Percentiles rank a stretch among this genome's conserved stretches.
Conservation (phyloP, 2,329 filamentous ascomycete species). For the Aotearoamyces nothofagi region DNA sequence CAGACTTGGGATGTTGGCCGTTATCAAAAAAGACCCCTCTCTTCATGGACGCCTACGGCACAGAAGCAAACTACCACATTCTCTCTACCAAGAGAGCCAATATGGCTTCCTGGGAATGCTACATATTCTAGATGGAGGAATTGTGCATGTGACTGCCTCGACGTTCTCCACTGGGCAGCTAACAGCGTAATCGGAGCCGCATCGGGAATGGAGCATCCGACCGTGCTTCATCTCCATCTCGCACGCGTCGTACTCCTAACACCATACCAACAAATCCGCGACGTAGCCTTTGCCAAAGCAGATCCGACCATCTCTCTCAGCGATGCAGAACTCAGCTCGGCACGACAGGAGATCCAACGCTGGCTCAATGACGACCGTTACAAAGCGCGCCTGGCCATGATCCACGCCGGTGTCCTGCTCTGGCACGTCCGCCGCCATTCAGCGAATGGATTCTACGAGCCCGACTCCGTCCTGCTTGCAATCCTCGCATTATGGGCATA, state of each 20-base stretch:
- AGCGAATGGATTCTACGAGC: constrained; percentile 30
- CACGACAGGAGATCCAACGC: constrained; percentile 21
- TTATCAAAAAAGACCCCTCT: constrained; percentile 28
- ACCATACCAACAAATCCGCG: constrained; percentile 16
- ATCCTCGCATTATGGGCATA: constrained; percentile 31
- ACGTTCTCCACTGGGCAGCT: constrained; percentile 27
- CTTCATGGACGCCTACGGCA: constrained; percentile 27
- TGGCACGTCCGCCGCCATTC: constrained; percentile 36
- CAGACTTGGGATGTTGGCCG: constrained; percentile 31
- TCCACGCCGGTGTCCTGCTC: constrained; percentile 35
- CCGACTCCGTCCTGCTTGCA: constrained; percentile 27
- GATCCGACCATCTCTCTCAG: not conserved
- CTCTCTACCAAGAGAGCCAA: constrained; percentile 10
- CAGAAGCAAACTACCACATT: constrained; percentile 20
- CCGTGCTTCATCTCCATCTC: constrained; percentile 25
- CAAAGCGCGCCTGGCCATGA: constrained; percentile 38
- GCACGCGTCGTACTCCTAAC: constrained; percentile 25
- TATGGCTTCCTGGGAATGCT: constrained; percentile 31
- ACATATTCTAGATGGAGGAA: constrained; percentile 31
- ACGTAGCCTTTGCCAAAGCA: constrained; percentile 7
- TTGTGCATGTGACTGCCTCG: constrained; percentile 25
- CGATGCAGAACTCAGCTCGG: constrained; percentile 13
- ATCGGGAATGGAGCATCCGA: constrained; percentile 26
- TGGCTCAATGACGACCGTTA: constrained; percentile 36
- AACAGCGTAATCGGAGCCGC: constrained; percentile 23